Evolutionary conservation across 345 rosid genomes (phyloP).

Genomic region (Geranium rotundifolium): DNA sequence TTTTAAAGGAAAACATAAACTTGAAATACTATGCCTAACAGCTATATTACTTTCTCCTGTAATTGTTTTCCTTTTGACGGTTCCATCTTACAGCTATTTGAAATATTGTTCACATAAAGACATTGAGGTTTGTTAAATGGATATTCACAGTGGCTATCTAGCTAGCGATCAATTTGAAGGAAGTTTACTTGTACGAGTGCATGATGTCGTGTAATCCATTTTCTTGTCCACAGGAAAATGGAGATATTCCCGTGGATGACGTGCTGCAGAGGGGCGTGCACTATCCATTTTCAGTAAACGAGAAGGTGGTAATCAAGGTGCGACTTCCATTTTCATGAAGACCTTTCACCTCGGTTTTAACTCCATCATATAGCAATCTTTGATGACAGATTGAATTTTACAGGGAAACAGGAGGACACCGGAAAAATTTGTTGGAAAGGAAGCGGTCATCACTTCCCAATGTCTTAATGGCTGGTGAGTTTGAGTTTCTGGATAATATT

Average conservation of each 20-base stretch:
- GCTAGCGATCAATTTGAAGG: too few species aligned
- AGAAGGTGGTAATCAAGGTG: conserved; percentile 93
- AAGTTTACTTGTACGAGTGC: too few species aligned
- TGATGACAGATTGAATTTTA: conserved; percentile 14
- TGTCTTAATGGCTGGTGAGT: conserved; percentile 98
- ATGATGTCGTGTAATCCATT: neutral
- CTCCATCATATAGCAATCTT: conserved; percentile 8
- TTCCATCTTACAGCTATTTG: too few species aligned
- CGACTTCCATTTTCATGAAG: conserved; percentile 3
- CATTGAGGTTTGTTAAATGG: too few species aligned
- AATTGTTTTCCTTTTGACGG: too few species aligned
- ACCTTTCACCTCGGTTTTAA: neutral
- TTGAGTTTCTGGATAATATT: neutral
- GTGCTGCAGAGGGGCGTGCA: conserved; percentile 65
- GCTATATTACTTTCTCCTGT: too few species aligned
- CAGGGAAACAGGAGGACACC: conserved; percentile 97
- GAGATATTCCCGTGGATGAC: conserved; percentile 50
- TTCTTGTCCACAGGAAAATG: conserved; percentile 52
- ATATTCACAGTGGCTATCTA: too few species aligned
- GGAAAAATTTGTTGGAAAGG: conserved; percentile 93
- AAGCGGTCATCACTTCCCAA: conserved; percentile 89
- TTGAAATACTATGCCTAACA: too few species aligned
- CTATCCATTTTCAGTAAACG: conserved; percentile 84
- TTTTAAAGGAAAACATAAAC: too few species aligned
- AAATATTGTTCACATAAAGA: too few species aligned